A percentile compares a stretch with the other conserved stretches of the same genome.
phyloP scores from a whole-genome alignment of 2,329 filamentous ascomycete species.

The Trichocomaceae sp. region DNA sequence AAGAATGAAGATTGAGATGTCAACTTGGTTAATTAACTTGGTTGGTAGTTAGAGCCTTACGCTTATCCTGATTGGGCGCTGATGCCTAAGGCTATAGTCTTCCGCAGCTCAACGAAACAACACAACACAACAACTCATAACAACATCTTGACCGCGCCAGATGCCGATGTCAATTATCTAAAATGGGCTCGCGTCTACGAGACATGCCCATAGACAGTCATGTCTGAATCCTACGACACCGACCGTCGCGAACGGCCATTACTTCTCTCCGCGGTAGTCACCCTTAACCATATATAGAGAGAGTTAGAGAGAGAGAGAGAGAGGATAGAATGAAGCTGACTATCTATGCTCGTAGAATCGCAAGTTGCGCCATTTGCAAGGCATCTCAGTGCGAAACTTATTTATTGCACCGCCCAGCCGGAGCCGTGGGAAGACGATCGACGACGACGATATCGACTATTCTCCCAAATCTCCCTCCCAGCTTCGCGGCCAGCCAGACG shows the following conservation, averaged over 20 bases:
- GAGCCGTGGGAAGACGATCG: conserved; percentile 56
- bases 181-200: background rate
- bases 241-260: conserved; percentile 43
- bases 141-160: no score
- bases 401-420: conserved; percentile 55
- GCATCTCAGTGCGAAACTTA: conserved; percentile 80
- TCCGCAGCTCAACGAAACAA: no score
- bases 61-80: conserved; percentile 9
- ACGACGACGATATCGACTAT: conserved; percentile 68
- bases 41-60: no score
- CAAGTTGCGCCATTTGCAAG: conserved; percentile 78
- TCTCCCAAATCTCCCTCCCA: conserved; percentile 61
- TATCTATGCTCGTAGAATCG: conserved; percentile 58
- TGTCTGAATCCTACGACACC: conserved; percentile 11
- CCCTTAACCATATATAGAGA: no score
- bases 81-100: no score
- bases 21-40: no score
- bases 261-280: conserved; percentile 37
- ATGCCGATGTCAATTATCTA: no score
- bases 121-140: no score
- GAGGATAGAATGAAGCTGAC: background rate
- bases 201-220: conserved; percentile 3
- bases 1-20: no score
- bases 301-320: no score
- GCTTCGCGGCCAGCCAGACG: conserved; percentile 49